Base-by-base conservation (phyloP, 2,329 filamentous ascomycete species). In the Aspergillus niger region DNA sequence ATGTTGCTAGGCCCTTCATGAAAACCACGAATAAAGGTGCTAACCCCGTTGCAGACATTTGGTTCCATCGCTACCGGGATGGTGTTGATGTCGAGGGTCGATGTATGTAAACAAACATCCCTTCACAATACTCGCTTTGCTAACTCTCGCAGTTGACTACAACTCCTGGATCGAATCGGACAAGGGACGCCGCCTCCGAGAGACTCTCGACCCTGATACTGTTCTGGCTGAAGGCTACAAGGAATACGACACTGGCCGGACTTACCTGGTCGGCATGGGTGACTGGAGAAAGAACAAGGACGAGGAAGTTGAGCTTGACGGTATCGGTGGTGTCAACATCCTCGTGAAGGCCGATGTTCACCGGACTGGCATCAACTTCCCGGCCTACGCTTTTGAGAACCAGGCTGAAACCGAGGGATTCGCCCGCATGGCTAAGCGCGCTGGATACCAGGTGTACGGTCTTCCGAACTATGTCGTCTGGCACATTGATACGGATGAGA, bases 321-420 rank as follows among this genome's bases (percentile, higher is more conserved):
- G 94, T 63, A 92, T 99, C 76, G 95, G 95, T 66, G 95, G 95
- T 70, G 95, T 99, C 64, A 98, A 94, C 77, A 97, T 99, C 70
- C 81, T 99, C 49, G 95, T 99, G 67, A 99, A 99, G 81, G 95
- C 92, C 5, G 94, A 99, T 76, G 94, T 99, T 10, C 95, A 99
- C 78, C 87, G 95, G 80, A 92, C 94, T 72, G 92, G 92, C 64
- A 95, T 99, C 81, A 99, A 99, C 78, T 99, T 99, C 78, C 95
- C 95, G 8, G 89, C 88, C 74, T 99, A 99, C 72, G 86, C 95
- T 3, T 99, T 99, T 75, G 95, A 99, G 76, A 98, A 99, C 78
- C 95, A 99, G 80, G 95, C 95, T 65, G 95, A 99, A 79, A 99
- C 95, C 4, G 95, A 99, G 80, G 95, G 95, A 6, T 99, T 99